A percentile compares a stretch with the other conserved stretches of the same genome.
Evolutionary conservation across 805 yeast genomes (phyloP).

Genomic region (Candida morakotiae): DNA sequence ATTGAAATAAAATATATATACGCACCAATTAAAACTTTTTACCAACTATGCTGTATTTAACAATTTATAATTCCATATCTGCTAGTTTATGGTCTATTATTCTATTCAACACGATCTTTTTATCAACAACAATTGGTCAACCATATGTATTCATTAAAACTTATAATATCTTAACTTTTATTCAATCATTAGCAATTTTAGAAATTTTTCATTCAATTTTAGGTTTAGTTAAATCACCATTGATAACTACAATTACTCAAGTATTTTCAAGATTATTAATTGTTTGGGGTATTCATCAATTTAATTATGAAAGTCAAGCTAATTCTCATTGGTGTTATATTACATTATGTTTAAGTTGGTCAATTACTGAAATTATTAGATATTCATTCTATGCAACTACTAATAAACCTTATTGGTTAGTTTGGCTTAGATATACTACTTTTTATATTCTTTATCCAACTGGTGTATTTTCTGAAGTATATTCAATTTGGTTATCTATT

Average conservation of each 20-base stretch:
- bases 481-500: constrained; percentile 65
- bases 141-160: constrained; percentile 63
- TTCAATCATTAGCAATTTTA: constrained; percentile 76
- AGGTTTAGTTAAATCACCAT: constrained; percentile 83
- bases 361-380: constrained; percentile 88
- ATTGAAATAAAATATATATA: neutral
- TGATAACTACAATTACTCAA: constrained; percentile 80
- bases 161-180: constrained; percentile 50
- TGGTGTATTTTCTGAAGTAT: constrained; percentile 85
- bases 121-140: constrained; percentile 47
- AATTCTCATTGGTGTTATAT: constrained; percentile 55
- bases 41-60: constrained; percentile 1
- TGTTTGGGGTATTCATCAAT: constrained; percentile 75
- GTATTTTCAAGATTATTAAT: constrained; percentile 80
- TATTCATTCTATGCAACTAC: constrained; percentile 83
- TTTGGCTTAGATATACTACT: constrained; percentile 76
- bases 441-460: constrained; percentile 83
- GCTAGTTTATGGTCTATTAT: constrained; percentile 40
- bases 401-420: constrained; percentile 51
- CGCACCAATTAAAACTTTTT: neutral
- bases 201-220: constrained; percentile 75
- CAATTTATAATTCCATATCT: constrained; percentile 29
- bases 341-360: constrained; percentile 79
- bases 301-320: constrained; percentile 72
- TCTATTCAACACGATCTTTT: constrained; percentile 35